Conservation (phyloP, 139 green algal species). For the Asterochloris sp. region DNA sequence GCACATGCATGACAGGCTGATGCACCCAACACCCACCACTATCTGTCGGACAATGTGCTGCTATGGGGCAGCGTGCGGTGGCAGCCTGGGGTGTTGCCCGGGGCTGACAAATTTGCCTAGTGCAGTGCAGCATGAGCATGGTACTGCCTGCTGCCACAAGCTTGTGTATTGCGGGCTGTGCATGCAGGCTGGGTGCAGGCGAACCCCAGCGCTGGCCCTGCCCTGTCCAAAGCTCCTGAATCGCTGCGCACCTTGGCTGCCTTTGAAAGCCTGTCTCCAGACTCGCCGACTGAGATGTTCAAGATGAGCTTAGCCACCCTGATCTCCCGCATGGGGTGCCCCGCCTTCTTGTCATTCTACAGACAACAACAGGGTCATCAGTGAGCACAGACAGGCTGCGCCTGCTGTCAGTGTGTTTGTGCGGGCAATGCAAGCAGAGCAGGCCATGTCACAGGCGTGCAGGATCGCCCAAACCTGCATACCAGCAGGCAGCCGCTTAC, state of each 20-base stretch:
- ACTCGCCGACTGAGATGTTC: conserved; percentile 98
- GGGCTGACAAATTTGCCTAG: no score
- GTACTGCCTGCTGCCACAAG: neutral
- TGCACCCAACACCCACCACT: no score
- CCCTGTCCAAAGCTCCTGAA: no score
- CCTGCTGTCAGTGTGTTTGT: no score
- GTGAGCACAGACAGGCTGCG: neutral
- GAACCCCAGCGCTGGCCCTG: no score
- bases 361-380: neutral
- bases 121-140: neutral
- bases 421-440: neutral
- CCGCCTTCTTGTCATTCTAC: conserved; percentile 71
- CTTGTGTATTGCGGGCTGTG: neutral
- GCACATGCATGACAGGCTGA: no score
- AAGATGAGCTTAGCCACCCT: conserved; percentile 97
- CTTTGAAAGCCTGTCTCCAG: conserved; percentile 97
- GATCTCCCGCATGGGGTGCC: conserved; percentile 96
- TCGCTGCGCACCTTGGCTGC: conserved; percentile 85
- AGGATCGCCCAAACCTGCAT: no score
- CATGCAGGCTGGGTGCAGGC: no score
- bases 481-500: no score
- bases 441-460: neutral
- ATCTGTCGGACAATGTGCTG: no score
- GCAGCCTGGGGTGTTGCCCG: no score
- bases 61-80: no score